These are phyloP conservation scores for Lichtheimia ramosa DNA, from an alignment of 371 early-diverging fungal genomes.

Conservation along the genomic window DNA sequence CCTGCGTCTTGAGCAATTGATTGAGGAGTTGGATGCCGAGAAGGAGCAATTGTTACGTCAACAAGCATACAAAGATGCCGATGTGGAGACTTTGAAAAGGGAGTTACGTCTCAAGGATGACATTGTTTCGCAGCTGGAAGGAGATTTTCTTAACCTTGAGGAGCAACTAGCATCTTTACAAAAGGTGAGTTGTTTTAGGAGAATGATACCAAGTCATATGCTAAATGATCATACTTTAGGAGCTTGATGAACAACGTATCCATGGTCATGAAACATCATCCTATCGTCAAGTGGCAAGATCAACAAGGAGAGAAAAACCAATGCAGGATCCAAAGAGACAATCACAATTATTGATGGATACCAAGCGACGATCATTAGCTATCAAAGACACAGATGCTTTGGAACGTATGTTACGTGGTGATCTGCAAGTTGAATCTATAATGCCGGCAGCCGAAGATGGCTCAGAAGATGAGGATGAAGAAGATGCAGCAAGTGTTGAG, in stretches of 20 bases:
- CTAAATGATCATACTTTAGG: neutral
- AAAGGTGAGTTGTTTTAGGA: constrained; percentile 29
- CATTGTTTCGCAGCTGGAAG: constrained; percentile 50
- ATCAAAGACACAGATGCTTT: constrained; percentile 45
- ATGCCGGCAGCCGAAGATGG: constrained; percentile 5
- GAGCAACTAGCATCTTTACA: constrained; percentile 46
- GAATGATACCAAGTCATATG: neutral
- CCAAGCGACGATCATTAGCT: constrained; percentile 46
- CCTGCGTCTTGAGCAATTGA: constrained; percentile 32
- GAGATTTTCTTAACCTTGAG: constrained; percentile 48
- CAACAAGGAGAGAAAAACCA: constrained; percentile 1
- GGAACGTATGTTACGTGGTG: constrained; percentile 46
- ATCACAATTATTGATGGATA: constrained; percentile 52
- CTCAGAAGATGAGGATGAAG: constrained; percentile 9
- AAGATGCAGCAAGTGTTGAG: constrained; percentile 14
- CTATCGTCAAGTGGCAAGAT: no score
- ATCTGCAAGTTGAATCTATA: constrained; percentile 23
- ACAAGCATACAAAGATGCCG: constrained; percentile 39
- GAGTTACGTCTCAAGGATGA: constrained; percentile 51
- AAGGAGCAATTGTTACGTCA: constrained; percentile 38
- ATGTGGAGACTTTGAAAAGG: constrained; percentile 46
- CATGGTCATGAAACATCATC: no score
- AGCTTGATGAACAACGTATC: neutral
- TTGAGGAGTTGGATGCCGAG: constrained; percentile 42
- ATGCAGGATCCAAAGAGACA: constrained; percentile 40